Evolutionary conservation across 2,329 filamentous ascomycete genomes (phyloP), one percentile per base, ranked within the genome.

Genomic region (Sarocladium kiliense): DNA sequence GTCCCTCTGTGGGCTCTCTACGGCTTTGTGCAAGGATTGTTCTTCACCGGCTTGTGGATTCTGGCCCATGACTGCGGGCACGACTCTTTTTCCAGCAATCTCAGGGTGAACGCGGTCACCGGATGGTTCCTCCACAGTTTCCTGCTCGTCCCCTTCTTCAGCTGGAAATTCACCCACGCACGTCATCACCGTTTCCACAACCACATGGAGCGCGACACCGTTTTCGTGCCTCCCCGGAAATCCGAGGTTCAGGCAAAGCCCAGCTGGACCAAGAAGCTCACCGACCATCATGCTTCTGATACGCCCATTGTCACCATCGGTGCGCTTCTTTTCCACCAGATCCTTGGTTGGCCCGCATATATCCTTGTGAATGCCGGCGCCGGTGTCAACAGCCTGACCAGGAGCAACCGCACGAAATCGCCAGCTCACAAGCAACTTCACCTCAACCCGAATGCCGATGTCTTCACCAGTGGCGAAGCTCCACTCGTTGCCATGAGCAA

Each of bases 11-110:
- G 82, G 82, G 70, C 72, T 27, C 66, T 70, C 42, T 88, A 89
- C 67, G 79, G 81, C 59, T 86, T 83, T 67, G 62, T 80, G 45
- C 84, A 88, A 70, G 85, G 86, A 53, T 77, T 86, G 26, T 71
- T 87, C 61, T 82, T 83, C 66, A 87, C 84, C 2, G 86, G 86
- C 3, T 71, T 89, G 61, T 89, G 86, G 86, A 85, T 87, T 60
- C 73, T 88, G 39, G 85, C 81, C 16, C 86, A 89, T 66, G 86
- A 89, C 68, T 86, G 82, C 66, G 86, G 86, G 53, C 86, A 89
- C 67, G 81, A 82, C 18, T 84, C 85, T 49, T 86, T 89, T 67
- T 86, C 82, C n/a, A 67, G 71, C 21, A 75, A 80, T 67, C 71
- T 71, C 49, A 65, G 61, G 30, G 65, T 87, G 59, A 88, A 88